Percentiles rank a stretch among this genome's conserved stretches.
These are phyloP conservation scores for Pseudovirgaria hyperparasitica DNA, from an alignment of 2,329 filamentous ascomycete species.

Conservation along the genomic window DNA sequence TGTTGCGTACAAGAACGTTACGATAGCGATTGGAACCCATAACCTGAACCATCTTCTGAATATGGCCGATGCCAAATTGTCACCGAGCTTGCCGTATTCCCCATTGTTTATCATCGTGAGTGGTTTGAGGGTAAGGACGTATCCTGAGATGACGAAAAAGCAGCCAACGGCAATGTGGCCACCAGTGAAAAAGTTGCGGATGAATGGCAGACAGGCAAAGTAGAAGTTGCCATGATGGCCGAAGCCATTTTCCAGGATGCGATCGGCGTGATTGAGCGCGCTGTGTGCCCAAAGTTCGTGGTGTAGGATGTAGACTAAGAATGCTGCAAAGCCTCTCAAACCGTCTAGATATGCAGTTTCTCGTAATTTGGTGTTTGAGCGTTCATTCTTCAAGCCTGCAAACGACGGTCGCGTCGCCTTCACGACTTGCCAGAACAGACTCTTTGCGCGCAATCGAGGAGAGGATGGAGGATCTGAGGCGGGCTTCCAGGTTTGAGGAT, in stretches of 20 bases:
- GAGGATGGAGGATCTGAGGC: no score
- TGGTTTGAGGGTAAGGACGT: conserved; percentile 37
- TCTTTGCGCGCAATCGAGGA: no score
- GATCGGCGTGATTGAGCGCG: conserved; percentile 35
- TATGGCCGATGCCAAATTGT: conserved; percentile 34
- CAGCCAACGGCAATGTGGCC: conserved; percentile 39
- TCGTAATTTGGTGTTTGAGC: no score
- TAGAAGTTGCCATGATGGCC: conserved; percentile 18
- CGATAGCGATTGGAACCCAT: conserved; percentile 39
- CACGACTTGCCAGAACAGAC: no score
- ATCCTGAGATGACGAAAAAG: conserved; percentile 42
- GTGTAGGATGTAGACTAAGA: conserved; percentile 53
- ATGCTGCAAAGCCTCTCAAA: conserved; percentile 52
- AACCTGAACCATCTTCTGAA: conserved; percentile 40
- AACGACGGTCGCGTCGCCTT: no score
- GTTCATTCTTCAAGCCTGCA: no score
- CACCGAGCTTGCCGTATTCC: conserved; percentile 25
- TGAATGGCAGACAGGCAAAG: conserved; percentile 27
- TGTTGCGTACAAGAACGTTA: conserved; percentile 41
- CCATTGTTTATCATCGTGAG: conserved; percentile 30
- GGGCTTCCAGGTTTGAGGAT: no score
- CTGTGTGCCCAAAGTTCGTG: conserved; percentile 29
- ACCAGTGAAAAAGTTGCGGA: conserved; percentile 35
- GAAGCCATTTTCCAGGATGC: conserved; percentile 26
- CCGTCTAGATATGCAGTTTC: conserved; percentile 41